Evolutionary conservation across 169 alveolate genomes (phyloP), one percentile per base, ranked within the genome.

Genomic region (Plasmodium malariae): DNA sequence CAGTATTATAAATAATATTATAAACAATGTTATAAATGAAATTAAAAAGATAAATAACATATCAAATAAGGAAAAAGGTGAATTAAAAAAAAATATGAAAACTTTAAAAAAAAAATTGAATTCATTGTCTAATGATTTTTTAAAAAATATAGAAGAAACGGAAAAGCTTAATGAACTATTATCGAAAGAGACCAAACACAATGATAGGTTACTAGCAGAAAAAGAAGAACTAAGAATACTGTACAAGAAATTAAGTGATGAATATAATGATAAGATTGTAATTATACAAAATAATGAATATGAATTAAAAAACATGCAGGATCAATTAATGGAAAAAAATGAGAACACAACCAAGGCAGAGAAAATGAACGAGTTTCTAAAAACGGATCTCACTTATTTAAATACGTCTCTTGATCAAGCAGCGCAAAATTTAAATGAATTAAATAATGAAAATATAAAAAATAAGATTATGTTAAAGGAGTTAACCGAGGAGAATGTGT

Each of bases 381-480:
- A 80, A 51, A 80, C 57, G 1, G 90, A 80, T 26, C 54, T 80
- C 43, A 68, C 24, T 37, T 54, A 80, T 67, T 70, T 80, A 36
- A 80, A 80, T 49, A 80, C 73, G 9, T 80, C 90, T 2, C 43
- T 80, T 14, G 83, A 67, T n/a, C 37, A 80, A 70, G 78, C 90
- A 1, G 45, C 80, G n/a, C 83, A 80, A 45, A 51, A 51, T 43
- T 80, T 80, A 67, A 65, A 11, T 49, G 72, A 80, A 51, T 67
- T 80, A 71, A 80, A 80, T 45, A 63, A 54, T 65, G 90, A 80
- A 37, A 80, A 80, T 43, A 59, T 30, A 21, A 80, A 49, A 65
- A 80, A 80, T 28, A 80, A 54, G 21, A 36, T 69, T 11, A 28
- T 30, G 40, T 45, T 80, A 55, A 67, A 67, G n/a, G 67, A 74